Evolutionary conservation across 1,284 basidiomycete species (phyloP).

Genomic region (Moesziomyces sp.): DNA sequence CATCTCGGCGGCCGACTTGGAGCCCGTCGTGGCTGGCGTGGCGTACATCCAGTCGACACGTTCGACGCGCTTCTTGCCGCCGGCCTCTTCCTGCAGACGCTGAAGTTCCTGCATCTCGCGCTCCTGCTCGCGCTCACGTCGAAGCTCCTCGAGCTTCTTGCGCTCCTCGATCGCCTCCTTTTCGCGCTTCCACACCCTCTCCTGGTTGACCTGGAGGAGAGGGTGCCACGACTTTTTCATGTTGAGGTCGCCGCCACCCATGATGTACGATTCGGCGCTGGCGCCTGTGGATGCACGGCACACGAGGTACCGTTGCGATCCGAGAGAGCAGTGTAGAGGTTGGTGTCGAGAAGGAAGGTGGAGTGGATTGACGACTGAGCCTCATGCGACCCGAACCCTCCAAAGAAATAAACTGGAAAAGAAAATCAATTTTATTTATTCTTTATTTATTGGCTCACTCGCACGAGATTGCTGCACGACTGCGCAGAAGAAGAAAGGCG

Average conservation of each 20-base stretch:
- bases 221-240: slow-evolving; percentile 95
- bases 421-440: slow-evolving; percentile 8
- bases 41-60: slow-evolving; percentile 99
- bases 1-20: slow-evolving; percentile 80
- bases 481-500: slow-evolving; percentile 7
- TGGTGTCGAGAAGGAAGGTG: slow-evolving; percentile 1
- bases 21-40: slow-evolving; percentile 84
- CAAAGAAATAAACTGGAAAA: not conserved
- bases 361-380: slow-evolving; percentile 9
- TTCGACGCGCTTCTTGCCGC: slow-evolving; percentile 91
- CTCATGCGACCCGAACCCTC: not conserved
- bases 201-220: slow-evolving; percentile 97
- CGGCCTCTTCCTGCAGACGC: slow-evolving; percentile 79
- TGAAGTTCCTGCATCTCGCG: slow-evolving; percentile 95
- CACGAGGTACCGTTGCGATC: no score
- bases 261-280: slow-evolving; percentile 72
- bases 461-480: slow-evolving; percentile 24
- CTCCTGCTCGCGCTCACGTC: slow-evolving; percentile 97
- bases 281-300: slow-evolving; percentile 1
- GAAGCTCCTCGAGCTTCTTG: slow-evolving; percentile 94
- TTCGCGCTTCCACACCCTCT: slow-evolving; percentile 98
- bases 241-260: slow-evolving; percentile 85
- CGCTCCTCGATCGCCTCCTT: slow-evolving; percentile 97
- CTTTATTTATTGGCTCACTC: slow-evolving; percentile 5
- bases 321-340: not conserved